Evolutionary conservation across 2,329 filamentous ascomycete genomes (phyloP).

Genomic region (Aureobasidium leucospermi): DNA sequence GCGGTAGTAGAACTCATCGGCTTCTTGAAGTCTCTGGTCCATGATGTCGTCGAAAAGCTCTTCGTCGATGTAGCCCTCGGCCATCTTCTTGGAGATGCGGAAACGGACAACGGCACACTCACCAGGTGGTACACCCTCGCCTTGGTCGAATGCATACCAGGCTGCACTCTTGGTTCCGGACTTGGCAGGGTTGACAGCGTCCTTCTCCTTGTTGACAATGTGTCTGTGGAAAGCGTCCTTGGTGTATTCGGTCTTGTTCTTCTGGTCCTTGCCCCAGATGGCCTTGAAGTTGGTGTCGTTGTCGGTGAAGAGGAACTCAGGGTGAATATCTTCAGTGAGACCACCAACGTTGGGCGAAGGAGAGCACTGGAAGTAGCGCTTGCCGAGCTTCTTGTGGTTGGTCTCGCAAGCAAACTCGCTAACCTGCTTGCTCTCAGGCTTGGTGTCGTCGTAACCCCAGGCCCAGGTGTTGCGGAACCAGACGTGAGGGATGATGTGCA

Average conservation of each 20-base stretch:
- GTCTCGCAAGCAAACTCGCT: constrained; percentile 64
- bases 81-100: constrained; percentile 63
- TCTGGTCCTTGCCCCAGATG: constrained; percentile 64
- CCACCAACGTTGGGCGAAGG: constrained; percentile 80
- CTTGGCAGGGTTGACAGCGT: constrained; percentile 70
- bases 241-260: constrained; percentile 73
- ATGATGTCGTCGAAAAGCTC: constrained; percentile 87
- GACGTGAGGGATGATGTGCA: constrained; percentile 89
- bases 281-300: constrained; percentile 84
- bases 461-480: constrained; percentile 98
- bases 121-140: constrained; percentile 76
- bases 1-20: constrained; percentile 91
- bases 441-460: constrained; percentile 81
- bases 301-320: constrained; percentile 83
- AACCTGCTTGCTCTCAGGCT: constrained; percentile 66
- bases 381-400: constrained; percentile 72
- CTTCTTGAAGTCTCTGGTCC: constrained; percentile 77
- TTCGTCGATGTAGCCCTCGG: constrained; percentile 77
- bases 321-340: constrained; percentile 75
- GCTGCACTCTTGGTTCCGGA: constrained; percentile 83
- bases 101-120: constrained; percentile 95
- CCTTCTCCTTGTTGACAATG: constrained; percentile 75
- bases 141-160: constrained; percentile 89
- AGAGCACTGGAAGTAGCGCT: constrained; percentile 76
- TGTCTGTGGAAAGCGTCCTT: constrained; percentile 92